Evolutionary conservation across 106 monocot genomes (phyloP), one percentile per base, ranked within the genome.

Genomic region (Posidonia australis): DNA sequence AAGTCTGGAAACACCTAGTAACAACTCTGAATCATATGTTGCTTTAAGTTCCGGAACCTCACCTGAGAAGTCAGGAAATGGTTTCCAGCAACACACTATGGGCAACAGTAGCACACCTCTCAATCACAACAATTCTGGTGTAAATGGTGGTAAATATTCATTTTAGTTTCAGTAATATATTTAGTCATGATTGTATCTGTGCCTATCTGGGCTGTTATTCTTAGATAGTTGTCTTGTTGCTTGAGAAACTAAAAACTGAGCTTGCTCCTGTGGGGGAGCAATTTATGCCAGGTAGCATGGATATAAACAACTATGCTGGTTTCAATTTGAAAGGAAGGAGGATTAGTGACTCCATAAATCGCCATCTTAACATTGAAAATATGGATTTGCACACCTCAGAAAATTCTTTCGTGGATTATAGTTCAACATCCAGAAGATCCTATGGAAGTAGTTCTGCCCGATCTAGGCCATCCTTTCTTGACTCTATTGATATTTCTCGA

Each of bases 401-500:
- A 60, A 51, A 83, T 77, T 77, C 77, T 62, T 73, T 72, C 41
- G 26, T 49, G 56, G 74, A 77, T 65, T 71, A 73, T 47, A 68
- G 53, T 55, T 66, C 62, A 13, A 30, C 47, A 23, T 72, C 70
- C 48, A 70, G 51, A 77, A 74, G 72, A 28, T 74, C 75, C 47
- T 68, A 61, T 81, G 82, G 73, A 49, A 47, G 70, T 47, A 60
- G 56, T 51, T 51, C 54, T 49, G 62, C 21, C 63, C 77, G 83
- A 77, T 73, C 83, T 49, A 72, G 91, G 5, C 91, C 84, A 65
- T 91, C 87, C 48, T 99, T 99, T 72, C 91, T 87, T 77, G 87
- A 92, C 51, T 77, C 87, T 22, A 47, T 99, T 74, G 87, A 84
- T 58, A 75, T 81, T 14, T 69, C 80, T 49, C 74, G 70, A 62